These are phyloP conservation scores for Trichoderma reesei DNA, from an alignment of 495 filamentous ascomycete genomes.

Conservation along the genomic window DNA sequence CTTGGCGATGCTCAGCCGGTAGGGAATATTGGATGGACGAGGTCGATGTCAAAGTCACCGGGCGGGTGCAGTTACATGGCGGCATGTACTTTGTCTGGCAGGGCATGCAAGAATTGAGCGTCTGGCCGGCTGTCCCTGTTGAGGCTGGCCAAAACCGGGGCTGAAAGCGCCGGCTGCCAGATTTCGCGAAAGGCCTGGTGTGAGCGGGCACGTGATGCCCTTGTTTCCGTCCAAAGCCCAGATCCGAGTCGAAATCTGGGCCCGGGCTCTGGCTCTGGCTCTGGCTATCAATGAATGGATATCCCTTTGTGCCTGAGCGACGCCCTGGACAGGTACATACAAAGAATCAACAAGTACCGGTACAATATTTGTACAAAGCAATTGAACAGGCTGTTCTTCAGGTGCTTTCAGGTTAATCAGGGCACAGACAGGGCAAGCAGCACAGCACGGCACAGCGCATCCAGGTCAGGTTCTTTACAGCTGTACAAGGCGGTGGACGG, in stretches of 20 bases:
- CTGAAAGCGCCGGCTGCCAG: not conserved
- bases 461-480: too few species aligned
- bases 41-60: not conserved
- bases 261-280: too few species aligned
- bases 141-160: conserved; percentile 8
- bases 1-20: not conserved
- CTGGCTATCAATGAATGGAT: too few species aligned
- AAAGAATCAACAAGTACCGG: not conserved
- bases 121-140: not conserved
- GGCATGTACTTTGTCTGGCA: not conserved
- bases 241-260: not conserved
- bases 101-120: not conserved
- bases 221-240: not conserved
- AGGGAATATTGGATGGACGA: not conserved
- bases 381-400: too few species aligned
- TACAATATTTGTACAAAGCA: too few species aligned
- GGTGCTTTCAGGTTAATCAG: too few species aligned
- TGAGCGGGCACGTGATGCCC: not conserved
- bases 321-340: too few species aligned
- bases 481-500: not conserved
- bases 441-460: too few species aligned
- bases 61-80: conserved; percentile 3
- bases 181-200: not conserved
- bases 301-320: not conserved
- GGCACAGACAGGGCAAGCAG: too few species aligned